Evolutionary conservation across 331 rosid genomes (phyloP).

Genomic region (Dryas integrifolia): DNA sequence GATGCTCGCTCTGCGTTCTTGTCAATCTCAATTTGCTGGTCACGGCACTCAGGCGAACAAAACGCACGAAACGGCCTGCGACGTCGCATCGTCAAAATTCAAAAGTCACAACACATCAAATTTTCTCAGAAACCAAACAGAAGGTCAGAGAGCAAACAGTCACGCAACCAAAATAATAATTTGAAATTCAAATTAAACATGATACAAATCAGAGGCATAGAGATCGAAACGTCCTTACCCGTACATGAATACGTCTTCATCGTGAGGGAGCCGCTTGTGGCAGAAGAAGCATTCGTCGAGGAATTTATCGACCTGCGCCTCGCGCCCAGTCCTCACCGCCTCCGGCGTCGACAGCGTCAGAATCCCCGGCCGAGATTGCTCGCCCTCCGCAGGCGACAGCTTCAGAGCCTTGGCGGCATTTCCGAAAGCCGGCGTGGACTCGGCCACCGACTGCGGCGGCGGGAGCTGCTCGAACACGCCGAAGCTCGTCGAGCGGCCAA

Average conservation of each 20-base stretch:
- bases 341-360: conserved; percentile 16
- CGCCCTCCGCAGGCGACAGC: not conserved
- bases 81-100: too few species aligned
- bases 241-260: conserved; percentile 20
- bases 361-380: not conserved
- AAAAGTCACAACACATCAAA: too few species aligned
- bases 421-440: not conserved
- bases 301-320: not conserved
- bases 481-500: not conserved
- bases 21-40: conserved; percentile 9
- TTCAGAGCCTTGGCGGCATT: conserved; percentile 7
- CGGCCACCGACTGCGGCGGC: not conserved
- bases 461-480: not conserved
- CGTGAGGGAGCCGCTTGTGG: not conserved
- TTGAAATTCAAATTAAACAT: not conserved
- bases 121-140: not conserved
- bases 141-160: not conserved
- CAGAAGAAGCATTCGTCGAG: conserved; percentile 13
- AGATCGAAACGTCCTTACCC: conserved; percentile 2
- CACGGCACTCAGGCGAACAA: conserved; percentile 17
- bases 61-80: conserved; percentile 18
- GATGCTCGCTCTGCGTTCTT: not conserved
- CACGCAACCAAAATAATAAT: not conserved
- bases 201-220: not conserved
- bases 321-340: not conserved